Percentiles rank a stretch among this genome's conserved stretches.
These are phyloP conservation scores for Trametes polyzona DNA, from an alignment of 1,284 basidiomycete genomes.

Conservation along the genomic window DNA sequence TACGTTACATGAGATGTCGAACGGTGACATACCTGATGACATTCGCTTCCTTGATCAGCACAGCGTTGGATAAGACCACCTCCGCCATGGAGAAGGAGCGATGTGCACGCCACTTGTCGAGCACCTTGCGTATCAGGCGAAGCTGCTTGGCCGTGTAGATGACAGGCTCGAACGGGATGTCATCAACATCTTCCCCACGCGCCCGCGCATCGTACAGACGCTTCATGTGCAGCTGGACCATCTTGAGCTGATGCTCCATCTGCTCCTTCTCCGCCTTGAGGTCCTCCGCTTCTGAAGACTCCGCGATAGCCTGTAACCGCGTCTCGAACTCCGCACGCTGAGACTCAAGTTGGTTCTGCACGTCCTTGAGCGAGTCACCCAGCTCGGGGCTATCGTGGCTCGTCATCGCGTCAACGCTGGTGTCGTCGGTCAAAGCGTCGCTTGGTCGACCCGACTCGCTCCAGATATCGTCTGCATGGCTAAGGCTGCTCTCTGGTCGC, in stretches of 20 bases:
- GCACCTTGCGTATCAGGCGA: conserved; percentile 76
- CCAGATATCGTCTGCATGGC: conserved; percentile 85
- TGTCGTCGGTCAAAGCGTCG: conserved; percentile 82
- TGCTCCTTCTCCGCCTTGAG: conserved; percentile 87
- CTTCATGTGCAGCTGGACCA: conserved; percentile 84
- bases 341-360: conserved; percentile 67
- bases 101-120: conserved; percentile 86
- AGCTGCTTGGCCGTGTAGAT: conserved; percentile 84
- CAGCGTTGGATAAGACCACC: conserved; percentile 82
- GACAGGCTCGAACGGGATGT: conserved; percentile 71
- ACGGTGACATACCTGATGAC: conserved; percentile 70
- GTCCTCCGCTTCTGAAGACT: conserved; percentile 79
- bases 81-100: conserved; percentile 93
- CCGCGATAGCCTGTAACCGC: conserved; percentile 73
- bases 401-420: conserved; percentile 72
- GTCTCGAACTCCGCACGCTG: conserved; percentile 57
- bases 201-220: conserved; percentile 81
- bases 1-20: not conserved
- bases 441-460: conserved; percentile 80
- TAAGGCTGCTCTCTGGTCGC: conserved; percentile 84
- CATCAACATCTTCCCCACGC: conserved; percentile 70
- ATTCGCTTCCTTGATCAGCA: conserved; percentile 93
- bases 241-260: conserved; percentile 84
- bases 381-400: conserved; percentile 72
- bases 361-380: conserved; percentile 66